Percentiles rank a stretch among this genome's conserved stretches.
Conservation (phyloP, 495 filamentous ascomycete species). For the Neurospora sp. region DNA sequence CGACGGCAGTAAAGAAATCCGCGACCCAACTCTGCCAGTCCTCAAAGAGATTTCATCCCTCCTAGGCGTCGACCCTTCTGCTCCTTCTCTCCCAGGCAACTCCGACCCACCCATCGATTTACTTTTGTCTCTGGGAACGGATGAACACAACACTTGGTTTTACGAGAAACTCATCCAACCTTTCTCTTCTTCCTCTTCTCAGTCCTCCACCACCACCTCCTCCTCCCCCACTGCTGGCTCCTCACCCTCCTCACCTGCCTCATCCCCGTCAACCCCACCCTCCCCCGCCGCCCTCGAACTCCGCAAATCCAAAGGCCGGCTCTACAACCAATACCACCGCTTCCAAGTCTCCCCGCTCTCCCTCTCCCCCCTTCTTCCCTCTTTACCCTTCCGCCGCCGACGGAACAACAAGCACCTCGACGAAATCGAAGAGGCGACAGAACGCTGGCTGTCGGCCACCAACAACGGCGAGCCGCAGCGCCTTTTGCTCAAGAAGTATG, state of each 20-base stretch:
- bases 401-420: slow-evolving; percentile 7
- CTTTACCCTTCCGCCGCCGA: slow-evolving; percentile 12
- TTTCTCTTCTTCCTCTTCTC: neutral
- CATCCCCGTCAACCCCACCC: too few relatives aligned
- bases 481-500: slow-evolving; percentile 11
- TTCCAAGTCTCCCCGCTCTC: slow-evolving; percentile 11
- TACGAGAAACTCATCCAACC: slow-evolving; percentile 17
- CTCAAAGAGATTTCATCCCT: slow-evolving; percentile 20
- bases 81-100: neutral
- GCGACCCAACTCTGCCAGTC: slow-evolving; percentile 22
- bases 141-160: slow-evolving; percentile 25
- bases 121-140: slow-evolving; percentile 19
- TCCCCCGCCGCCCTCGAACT: neutral
- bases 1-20: slow-evolving; percentile 25
- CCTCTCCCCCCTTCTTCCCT: neutral
- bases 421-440: slow-evolving; percentile 20
- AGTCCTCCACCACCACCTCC: too few relatives aligned
- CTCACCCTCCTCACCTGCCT: too few relatives aligned
- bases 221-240: too few relatives aligned
- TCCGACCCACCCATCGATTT: slow-evolving; percentile 19
- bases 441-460: slow-evolving; percentile 7
- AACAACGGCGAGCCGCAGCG: slow-evolving; percentile 4
- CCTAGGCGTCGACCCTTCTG: slow-evolving; percentile 4
- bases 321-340: slow-evolving; percentile 20
- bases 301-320: slow-evolving; percentile 7